Base-by-base conservation (phyloP, 768 basidiomycete species). In the Arthromyces matolae region DNA sequence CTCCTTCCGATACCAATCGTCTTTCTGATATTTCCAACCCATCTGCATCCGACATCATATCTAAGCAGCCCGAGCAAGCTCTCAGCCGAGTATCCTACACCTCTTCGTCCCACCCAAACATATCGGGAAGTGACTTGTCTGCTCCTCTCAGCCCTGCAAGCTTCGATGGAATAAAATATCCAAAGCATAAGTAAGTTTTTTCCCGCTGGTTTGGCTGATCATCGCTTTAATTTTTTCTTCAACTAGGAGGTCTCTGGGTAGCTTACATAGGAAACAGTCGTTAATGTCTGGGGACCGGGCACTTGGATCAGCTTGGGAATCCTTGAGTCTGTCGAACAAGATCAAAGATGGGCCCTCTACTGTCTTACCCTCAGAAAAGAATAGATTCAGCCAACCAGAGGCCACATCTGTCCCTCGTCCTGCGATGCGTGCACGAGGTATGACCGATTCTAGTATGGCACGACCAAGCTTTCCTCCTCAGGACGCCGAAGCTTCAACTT, bases 51-150 rank as follows among this genome's bases (percentile, higher is more conserved):
- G 79, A 81, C 50, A 60, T 69, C 23, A 58, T 65, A 35, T 58
- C 68, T 22, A 77, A 73, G 62, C 68, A 67, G 46, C 56, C 45
- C 23, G 73, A 74, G n/a, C 43, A 61, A 31, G 47, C 63, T 22
- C 63, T 64, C 44, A 71, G 76, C 55, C 70, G 80, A 45, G 62
- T 68, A 10, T 84, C 83, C 0, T 80, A 78, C 58, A 73, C 73
- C 5, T 77, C 79, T 3, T 83, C 81, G 5, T 79, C 81, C 9
- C 70, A 76, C 31, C 80, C 80, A 12, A 71, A 77, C 43, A 52
- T 58, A 35, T 57, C 61, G 50, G 63, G 60, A 29, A 50, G 58
- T 49, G 67, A 69, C 36, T 45, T 60, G 28, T 61, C 66, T n/a
- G n/a, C n/a, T 28, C 57, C 61, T 38, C 47, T 34, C 24, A 50